Evolutionary conservation across 2,329 filamentous ascomycete genomes (phyloP), one percentile per base, ranked within the genome.

Genomic region (Beauveria australis): DNA sequence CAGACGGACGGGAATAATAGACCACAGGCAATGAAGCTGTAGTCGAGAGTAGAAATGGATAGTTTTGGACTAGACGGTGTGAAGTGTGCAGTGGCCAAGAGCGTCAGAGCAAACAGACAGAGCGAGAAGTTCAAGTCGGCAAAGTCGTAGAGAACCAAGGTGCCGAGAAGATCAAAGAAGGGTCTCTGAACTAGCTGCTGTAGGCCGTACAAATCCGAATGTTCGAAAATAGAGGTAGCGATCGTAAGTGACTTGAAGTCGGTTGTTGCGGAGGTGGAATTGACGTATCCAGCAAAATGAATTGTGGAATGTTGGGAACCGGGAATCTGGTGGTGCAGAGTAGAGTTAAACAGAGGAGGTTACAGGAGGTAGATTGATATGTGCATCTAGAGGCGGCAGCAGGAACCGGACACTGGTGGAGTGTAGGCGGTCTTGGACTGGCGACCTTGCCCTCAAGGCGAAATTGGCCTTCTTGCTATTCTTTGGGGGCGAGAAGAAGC

Each of bases 41-140:
- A 63, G 66, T 66, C 65, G 64, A 66, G 70, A 73, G 77, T 74
- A 73, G 76, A 78, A 71, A 67, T 76, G 67, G 63, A 63, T 46
- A 60, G 46, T 53, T 9, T 5, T 19, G 48, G 26, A 37, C 48
- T 52, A 16, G 26, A 46, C 47, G 22, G 26, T 33, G 48, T 44
- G 26, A 30, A 53, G 41, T 40, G 56, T 59, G 48, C 40, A 49
- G 37, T 12, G 28, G 6, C 56, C 48, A 46, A 26, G 24, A 43
- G 40, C 37, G 47, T 46, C 56, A 48, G n/a, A 37, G 40, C 33
- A 58, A 46, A 46, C 37, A 26, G 40, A 53, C 56, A 28, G 33
- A 33, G 19, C 12, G 33, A 24, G 3, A 30, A 41, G 14, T 52
- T 24, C 47, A 48, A 59, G 43, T 49, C 44, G 33, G 49, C 47